Evolutionary conservation across 208 protist species (phyloP).

Genomic region (Trypanosoma grayi): DNA sequence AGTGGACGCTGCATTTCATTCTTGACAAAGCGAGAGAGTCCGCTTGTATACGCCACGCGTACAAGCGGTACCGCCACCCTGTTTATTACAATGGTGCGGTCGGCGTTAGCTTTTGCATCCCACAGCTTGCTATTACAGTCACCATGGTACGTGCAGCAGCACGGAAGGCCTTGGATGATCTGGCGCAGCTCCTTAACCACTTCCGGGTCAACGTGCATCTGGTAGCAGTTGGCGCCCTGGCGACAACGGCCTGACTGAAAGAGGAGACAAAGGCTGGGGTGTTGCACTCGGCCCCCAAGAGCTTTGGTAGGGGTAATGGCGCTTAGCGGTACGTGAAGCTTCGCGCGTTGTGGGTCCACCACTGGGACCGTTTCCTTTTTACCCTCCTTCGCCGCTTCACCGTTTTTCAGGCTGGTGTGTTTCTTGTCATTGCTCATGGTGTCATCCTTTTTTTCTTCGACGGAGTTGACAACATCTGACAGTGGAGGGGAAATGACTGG

Average conservation of each 20-base stretch:
- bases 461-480: not conserved
- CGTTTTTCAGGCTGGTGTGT: not conserved
- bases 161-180: slow-evolving; percentile 56
- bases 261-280: slow-evolving; percentile 79
- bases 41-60: slow-evolving; percentile 62
- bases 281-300: slow-evolving; percentile 36
- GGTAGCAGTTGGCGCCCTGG: slow-evolving; percentile 67
- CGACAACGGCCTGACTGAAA: slow-evolving; percentile 64
- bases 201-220: slow-evolving; percentile 69
- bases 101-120: slow-evolving; percentile 18
- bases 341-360: slow-evolving; percentile 73
- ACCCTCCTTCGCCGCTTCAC: not conserved
- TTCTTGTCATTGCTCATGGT: not conserved
- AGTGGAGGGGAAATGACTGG: not conserved
- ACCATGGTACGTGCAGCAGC: slow-evolving; percentile 71
- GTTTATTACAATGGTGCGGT: slow-evolving; percentile 11
- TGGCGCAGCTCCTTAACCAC: slow-evolving; percentile 51
- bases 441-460: not conserved
- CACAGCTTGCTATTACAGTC: slow-evolving; percentile 49
- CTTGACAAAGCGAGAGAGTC: slow-evolving; percentile 48
- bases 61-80: slow-evolving; percentile 35
- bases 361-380: slow-evolving; percentile 25
- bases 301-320: slow-evolving; percentile 65
- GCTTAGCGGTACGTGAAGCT: slow-evolving; percentile 59
- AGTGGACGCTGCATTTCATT: slow-evolving; percentile 31